Percentiles rank a stretch among this genome's conserved stretches.
phyloP scores from a whole-genome alignment of 73 alveolate species.

The Halteria grandinella region DNA sequence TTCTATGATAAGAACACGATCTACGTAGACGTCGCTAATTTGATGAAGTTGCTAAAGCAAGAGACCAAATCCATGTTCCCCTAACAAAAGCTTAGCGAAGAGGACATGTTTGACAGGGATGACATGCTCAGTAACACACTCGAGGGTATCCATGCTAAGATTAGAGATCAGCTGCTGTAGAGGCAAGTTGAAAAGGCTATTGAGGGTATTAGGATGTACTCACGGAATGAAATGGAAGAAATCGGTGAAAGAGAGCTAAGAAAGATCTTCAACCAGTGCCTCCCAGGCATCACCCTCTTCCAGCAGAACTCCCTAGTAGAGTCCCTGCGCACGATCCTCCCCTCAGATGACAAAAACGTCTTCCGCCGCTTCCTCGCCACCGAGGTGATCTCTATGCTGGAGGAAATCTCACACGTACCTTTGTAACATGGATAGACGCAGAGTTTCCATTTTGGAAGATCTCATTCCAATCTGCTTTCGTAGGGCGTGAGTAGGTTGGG shows the following conservation, averaged over 20 bases:
- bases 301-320: slow-evolving; percentile 12
- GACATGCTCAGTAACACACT: not conserved
- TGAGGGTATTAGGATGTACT: slow-evolving; percentile 7
- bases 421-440: not conserved
- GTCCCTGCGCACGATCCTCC: not conserved
- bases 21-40: slow-evolving; percentile 12
- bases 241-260: slow-evolving; percentile 50
- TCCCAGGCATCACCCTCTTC: slow-evolving; percentile 6
- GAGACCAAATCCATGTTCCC: not conserved
- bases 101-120: not conserved
- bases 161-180: slow-evolving; percentile 4
- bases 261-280: slow-evolving; percentile 26
- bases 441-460: no score
- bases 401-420: not conserved
- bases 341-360: slow-evolving; percentile 24
- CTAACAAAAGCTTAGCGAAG: not conserved
- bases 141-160: not conserved
- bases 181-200: slow-evolving; percentile 27
- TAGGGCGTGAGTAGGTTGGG: no score
- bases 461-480: no score
- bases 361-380: slow-evolving; percentile 12
- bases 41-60: slow-evolving; percentile 1
- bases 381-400: slow-evolving; percentile 4
- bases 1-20: slow-evolving; percentile 2
- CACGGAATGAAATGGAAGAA: slow-evolving; percentile 10